phyloP scores from a whole-genome alignment of 192 early-diverging fungal species.

The Umbelopsis ramanniana region DNA sequence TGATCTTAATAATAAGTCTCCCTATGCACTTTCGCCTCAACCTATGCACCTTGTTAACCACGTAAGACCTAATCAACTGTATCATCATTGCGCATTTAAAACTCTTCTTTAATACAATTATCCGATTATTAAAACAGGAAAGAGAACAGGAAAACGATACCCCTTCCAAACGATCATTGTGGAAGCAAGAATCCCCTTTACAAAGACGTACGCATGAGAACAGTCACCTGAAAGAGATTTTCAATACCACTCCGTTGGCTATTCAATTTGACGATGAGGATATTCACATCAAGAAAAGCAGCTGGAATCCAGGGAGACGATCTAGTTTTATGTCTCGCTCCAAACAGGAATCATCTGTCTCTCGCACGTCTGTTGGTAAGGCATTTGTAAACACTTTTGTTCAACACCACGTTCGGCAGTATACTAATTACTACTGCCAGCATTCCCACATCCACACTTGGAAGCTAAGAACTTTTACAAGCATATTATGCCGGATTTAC shows the following conservation, averaged over 20 bases:
- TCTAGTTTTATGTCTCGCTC: conserved; percentile 11
- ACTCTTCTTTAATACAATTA: too few relatives aligned
- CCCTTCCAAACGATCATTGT: too few relatives aligned
- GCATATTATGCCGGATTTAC: background rate
- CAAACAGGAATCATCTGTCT: background rate
- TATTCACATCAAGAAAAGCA: background rate
- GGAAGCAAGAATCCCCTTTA: background rate
- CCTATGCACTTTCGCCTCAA: background rate
- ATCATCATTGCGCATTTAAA: too few relatives aligned
- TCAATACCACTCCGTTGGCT: background rate
- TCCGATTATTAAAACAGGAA: too few relatives aligned
- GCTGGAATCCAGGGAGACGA: conserved; percentile 13
- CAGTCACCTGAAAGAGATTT: background rate
- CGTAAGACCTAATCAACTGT: background rate
- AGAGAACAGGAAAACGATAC: too few relatives aligned
- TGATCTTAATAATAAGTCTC: background rate
- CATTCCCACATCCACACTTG: conserved; percentile 14
- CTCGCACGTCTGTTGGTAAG: conserved; percentile 10
- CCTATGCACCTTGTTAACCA: background rate
- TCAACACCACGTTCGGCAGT: background rate
- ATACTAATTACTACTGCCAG: background rate
- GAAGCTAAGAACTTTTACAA: conserved; percentile 12
- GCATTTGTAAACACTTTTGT: too few relatives aligned
- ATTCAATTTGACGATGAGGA: background rate
- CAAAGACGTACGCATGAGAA: background rate